These are phyloP conservation scores for Pneumocystis sp. DNA, from an alignment of 1,139 yeast species.

Conservation along the genomic window DNA sequence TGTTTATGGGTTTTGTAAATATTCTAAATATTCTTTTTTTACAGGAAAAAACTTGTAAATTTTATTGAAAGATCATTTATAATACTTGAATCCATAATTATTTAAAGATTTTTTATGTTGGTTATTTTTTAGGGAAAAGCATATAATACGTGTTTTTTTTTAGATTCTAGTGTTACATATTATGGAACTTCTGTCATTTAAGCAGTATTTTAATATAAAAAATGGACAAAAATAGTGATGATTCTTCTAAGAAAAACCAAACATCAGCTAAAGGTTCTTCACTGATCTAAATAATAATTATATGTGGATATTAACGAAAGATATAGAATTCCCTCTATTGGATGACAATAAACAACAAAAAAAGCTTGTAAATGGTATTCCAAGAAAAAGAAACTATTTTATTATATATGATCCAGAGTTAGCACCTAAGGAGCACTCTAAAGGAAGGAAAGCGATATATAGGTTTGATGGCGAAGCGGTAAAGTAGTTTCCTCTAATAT, in stretches of 20 bases:
- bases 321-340: neutral
- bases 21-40: neutral
- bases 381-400: slow-evolving; percentile 6
- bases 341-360: neutral
- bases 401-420: slow-evolving; percentile 12
- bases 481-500: neutral
- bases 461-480: slow-evolving; percentile 9
- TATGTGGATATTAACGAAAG: neutral
- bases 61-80: neutral
- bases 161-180: too few species aligned
- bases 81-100: neutral
- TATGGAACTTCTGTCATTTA: neutral
- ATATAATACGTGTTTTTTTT: neutral
- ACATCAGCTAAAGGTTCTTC: neutral
- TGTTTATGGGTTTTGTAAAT: too few species aligned
- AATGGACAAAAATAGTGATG: neutral
- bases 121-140: neutral
- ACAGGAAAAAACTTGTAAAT: neutral
- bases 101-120: neutral
- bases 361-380: neutral
- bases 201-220: neutral
- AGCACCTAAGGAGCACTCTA: slow-evolving; percentile 4
- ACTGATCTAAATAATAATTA: neutral
- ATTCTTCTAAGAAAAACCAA: neutral
- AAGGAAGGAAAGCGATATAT: slow-evolving; percentile 5